Percentiles rank a stretch among this genome's conserved stretches.
phyloP scores from a whole-genome alignment of 2,329 filamentous ascomycete genomes.

The Phoma herbarum region DNA sequence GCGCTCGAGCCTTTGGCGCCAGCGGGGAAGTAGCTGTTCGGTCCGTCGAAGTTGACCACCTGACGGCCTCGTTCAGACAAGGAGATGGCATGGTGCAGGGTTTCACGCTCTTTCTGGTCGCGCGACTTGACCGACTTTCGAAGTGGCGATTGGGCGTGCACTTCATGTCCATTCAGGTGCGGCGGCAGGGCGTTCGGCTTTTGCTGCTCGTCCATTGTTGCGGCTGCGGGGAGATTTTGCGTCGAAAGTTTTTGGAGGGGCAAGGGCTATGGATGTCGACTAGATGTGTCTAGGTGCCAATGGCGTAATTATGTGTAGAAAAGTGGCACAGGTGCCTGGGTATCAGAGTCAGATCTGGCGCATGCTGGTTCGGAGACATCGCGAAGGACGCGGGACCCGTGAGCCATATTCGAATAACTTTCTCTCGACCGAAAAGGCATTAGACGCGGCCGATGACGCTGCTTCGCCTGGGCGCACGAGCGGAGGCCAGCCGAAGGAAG shows the following conservation, averaged over 20 bases:
- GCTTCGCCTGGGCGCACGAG: conserved; percentile 1
- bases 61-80: conserved; percentile 63
- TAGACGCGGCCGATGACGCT: conserved; percentile 28
- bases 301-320: conserved; percentile 18
- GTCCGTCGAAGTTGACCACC: conserved; percentile 55
- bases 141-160: conserved; percentile 57
- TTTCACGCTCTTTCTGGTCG: conserved; percentile 63
- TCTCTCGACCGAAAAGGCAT: conserved; percentile 25
- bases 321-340: conserved; percentile 26
- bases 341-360: conserved; percentile 21
- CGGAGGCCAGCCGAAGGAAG: conserved; percentile 8
- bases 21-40: conserved; percentile 44
- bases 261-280: conserved; percentile 1
- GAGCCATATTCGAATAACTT: conserved; percentile 35
- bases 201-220: conserved; percentile 39
- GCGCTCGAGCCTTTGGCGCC: conserved; percentile 21
- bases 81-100: conserved; percentile 66
- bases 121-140: conserved; percentile 57
- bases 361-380: conserved; percentile 28
- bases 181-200: conserved; percentile 64
- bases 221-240: conserved; percentile 26
- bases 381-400: conserved; percentile 22
- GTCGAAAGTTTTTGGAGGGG: conserved; percentile 10
- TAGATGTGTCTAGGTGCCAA: conserved; percentile 7
- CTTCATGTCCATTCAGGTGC: conserved; percentile 60